Conservation (phyloP, 805 yeast genomes). For the Myxozyma mucilagina region DNA sequence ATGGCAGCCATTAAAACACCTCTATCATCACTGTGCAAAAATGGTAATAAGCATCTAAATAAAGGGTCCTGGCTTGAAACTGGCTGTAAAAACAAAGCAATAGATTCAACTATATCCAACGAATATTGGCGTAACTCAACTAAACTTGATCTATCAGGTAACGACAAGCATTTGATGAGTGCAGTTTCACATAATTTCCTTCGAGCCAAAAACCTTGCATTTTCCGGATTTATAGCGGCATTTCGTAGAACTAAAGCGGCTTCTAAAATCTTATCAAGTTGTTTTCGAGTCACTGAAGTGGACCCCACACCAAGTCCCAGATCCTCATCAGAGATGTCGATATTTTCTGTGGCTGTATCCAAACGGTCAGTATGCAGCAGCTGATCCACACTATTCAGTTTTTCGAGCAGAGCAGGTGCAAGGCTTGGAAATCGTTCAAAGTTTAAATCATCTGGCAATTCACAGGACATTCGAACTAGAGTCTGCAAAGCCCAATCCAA, state of each 20-base stretch:
- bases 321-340: slow-evolving; percentile 27
- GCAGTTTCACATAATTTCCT: slow-evolving; percentile 51
- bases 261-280: slow-evolving; percentile 44
- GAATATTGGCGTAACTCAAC: slow-evolving; percentile 65
- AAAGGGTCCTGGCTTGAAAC: slow-evolving; percentile 43
- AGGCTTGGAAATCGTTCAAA: slow-evolving; percentile 47
- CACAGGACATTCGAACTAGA: slow-evolving; percentile 49
- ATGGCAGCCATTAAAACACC: slow-evolving; percentile 65
- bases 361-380: slow-evolving; percentile 6
- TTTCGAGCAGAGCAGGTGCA: slow-evolving; percentile 46
- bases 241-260: slow-evolving; percentile 74
- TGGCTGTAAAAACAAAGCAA: slow-evolving; percentile 46
- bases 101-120: slow-evolving; percentile 79
- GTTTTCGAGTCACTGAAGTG: not conserved
- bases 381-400: slow-evolving; percentile 16
- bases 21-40: slow-evolving; percentile 64
- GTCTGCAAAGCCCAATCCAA: slow-evolving; percentile 69
- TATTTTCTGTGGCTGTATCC: not conserved
- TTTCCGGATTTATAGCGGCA: slow-evolving; percentile 75
- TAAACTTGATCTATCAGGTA: slow-evolving; percentile 42
- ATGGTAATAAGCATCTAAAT: slow-evolving; percentile 65
- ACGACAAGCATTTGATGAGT: slow-evolving; percentile 43
- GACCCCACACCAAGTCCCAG: slow-evolving; percentile 15
- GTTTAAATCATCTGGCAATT: slow-evolving; percentile 51
- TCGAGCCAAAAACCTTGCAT: slow-evolving; percentile 74